These are phyloP conservation scores for Chaetomium sp. DNA, from an alignment of 2,329 filamentous ascomycete genomes.

Conservation along the genomic window DNA sequence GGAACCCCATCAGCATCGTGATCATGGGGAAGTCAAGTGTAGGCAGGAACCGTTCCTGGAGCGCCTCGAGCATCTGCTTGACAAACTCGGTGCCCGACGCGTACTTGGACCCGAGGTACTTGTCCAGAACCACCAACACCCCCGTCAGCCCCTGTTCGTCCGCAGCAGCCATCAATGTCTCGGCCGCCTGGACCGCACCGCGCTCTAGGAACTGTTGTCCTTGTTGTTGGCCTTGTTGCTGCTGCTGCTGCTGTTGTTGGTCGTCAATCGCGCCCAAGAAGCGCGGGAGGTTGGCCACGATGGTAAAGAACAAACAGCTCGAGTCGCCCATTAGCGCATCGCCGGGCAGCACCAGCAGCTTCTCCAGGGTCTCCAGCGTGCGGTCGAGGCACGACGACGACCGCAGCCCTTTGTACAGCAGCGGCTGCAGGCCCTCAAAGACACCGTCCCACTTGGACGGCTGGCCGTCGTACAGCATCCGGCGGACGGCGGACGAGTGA, in stretches of 20 bases:
- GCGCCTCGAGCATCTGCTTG: slow-evolving; percentile 62
- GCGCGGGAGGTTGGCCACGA: slow-evolving; percentile 86
- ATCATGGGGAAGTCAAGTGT: slow-evolving; percentile 76
- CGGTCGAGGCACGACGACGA: slow-evolving; percentile 76
- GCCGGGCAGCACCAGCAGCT: slow-evolving; percentile 69
- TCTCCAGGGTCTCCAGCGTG: slow-evolving; percentile 71
- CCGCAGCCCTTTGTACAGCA: slow-evolving; percentile 86
- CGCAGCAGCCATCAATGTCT: slow-evolving; percentile 63
- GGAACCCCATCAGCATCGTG: slow-evolving; percentile 81
- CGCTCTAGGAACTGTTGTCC: slow-evolving; percentile 46
- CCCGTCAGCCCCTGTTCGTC: slow-evolving; percentile 62
- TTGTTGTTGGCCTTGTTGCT: too few relatives aligned
- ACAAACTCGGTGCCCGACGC: slow-evolving; percentile 70
- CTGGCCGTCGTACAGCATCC: slow-evolving; percentile 67
- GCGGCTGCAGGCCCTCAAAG: slow-evolving; percentile 78
- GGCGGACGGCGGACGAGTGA: slow-evolving; percentile 59
- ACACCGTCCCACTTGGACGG: slow-evolving; percentile 82
- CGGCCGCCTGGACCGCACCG: slow-evolving; percentile 56
- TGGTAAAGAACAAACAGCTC: slow-evolving; percentile 71
- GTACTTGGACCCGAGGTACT: slow-evolving; percentile 62
- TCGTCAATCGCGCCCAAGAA: slow-evolving; percentile 73
- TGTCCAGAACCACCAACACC: slow-evolving; percentile 62
- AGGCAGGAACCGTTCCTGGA: slow-evolving; percentile 74
- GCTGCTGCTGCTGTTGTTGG: too few relatives aligned
- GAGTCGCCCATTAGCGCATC: slow-evolving; percentile 77